Evolutionary conservation across 495 filamentous ascomycete genomes (phyloP), one percentile per base, ranked within the genome.

Genomic region (Penicillium malachiteum): DNA sequence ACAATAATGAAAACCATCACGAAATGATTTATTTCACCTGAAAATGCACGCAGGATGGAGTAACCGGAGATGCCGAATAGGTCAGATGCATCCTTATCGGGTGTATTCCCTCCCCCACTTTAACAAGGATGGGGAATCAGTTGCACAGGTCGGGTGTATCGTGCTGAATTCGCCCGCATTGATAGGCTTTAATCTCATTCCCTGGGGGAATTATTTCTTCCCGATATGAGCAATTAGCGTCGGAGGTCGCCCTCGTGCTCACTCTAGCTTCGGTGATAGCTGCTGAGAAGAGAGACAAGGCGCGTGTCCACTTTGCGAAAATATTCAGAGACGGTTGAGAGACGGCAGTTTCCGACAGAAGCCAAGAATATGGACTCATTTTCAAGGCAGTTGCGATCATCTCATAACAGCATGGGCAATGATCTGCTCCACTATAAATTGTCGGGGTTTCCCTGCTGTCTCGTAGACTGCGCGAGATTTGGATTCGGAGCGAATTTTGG

Each of bases 221-320:
- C 8, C 18, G 16, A 16, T 52, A 4, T 49, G 35, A 14, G 17
- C 14, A 14, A 30, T 21, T 59, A 53, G 60, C 49, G 52, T 56
- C 56, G 34, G 52, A 14, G 21, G 18, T 50, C 11, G 17, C 38
- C 56, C 52, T 58, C 49, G 52, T 55, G 53, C 11, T 37, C 46
- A 18, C 40, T 45, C n/a, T 54, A 63, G 56, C 52, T 55, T 56
- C 60, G 31, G 43, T 35, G 42, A 31, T 42, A 52, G 41, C 30
- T 55, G 16, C 47, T 37, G 7, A 33, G 43, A 46, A 46, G 17
- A 31, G 21, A 21, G 2, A n/a, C 2, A 26, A 1, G 14, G 34
- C 17, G 34, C 33, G 48, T 50, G 48, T 37, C 48, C 46, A 48
- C 17, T 35, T 52, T 52, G 12, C 30, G 0, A 21, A 11, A 16